phyloP scores from a whole-genome alignment of 2,329 filamentous ascomycete genomes.

The Zasmidium angulare region DNA sequence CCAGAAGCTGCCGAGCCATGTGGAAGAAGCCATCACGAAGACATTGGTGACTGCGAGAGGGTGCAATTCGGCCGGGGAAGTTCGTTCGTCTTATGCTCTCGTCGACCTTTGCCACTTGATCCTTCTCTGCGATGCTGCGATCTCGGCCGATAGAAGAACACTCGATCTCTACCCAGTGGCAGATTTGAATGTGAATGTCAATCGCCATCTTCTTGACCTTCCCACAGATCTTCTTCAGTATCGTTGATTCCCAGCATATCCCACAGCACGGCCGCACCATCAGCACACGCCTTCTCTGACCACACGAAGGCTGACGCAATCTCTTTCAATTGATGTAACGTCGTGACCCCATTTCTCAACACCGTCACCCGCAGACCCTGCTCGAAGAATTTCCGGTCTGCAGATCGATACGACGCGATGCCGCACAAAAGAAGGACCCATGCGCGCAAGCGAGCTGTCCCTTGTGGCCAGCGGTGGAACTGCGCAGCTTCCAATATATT shows the following conservation, averaged over 20 bases:
- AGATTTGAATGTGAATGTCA: background rate
- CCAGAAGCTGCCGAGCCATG: background rate
- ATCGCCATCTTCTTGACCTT: background rate
- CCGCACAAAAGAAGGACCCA: background rate
- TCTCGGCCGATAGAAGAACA: background rate
- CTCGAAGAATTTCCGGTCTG: background rate
- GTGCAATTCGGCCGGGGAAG: background rate
- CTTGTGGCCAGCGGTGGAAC: background rate
- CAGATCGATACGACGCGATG: background rate
- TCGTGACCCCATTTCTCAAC: background rate
- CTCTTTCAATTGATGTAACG: background rate
- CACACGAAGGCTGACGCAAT: background rate
- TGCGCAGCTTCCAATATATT: background rate
- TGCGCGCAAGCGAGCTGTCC: background rate
- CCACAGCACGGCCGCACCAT: background rate
- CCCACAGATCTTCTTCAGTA: background rate
- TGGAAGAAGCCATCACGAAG: background rate
- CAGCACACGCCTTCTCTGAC: background rate
- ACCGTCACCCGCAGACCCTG: background rate
- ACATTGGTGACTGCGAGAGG: background rate
- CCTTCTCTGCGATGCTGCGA: background rate
- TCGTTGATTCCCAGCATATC: background rate
- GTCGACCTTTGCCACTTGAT: background rate
- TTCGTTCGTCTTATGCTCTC: background rate
- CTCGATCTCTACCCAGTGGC: background rate